Conservation (phyloP, 805 yeast genomes). For the Barnettozyma pratensis region DNA sequence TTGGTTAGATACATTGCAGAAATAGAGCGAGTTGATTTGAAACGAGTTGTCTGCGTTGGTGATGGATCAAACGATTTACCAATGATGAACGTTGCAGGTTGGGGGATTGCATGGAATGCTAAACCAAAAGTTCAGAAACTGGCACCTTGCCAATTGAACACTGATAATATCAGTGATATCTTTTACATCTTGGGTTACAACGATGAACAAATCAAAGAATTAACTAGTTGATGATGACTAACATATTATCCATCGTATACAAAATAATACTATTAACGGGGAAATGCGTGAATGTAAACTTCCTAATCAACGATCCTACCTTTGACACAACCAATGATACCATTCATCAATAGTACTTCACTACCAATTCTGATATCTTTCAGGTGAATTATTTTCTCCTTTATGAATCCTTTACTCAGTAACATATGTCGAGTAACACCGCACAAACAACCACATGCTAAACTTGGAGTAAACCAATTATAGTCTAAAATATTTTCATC, state of each 20-base stretch:
- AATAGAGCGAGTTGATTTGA: constrained; percentile 46
- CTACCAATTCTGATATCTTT: constrained; percentile 58
- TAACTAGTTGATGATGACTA: background rate
- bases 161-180: constrained; percentile 66
- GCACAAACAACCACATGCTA: constrained; percentile 75
- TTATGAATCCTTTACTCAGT: constrained; percentile 44
- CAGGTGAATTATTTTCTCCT: constrained; percentile 45
- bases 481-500: constrained; percentile 26
- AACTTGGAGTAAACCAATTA: constrained; percentile 77
- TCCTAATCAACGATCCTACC: constrained; percentile 37
- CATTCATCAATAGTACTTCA: constrained; percentile 71
- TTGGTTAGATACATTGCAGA: constrained; percentile 58
- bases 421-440: constrained; percentile 75
- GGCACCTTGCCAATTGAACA: constrained; percentile 81
- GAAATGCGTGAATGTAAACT: too few species aligned
- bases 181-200: constrained; percentile 76
- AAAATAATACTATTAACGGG: too few species aligned
- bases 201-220: constrained; percentile 43
- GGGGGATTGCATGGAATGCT: constrained; percentile 96
- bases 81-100: constrained; percentile 91
- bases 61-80: constrained; percentile 95
- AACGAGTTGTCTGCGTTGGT: constrained; percentile 75
- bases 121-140: constrained; percentile 82
- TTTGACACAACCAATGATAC: constrained; percentile 71
- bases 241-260: too few species aligned